These are phyloP conservation scores for Pleurotus djamor DNA, from an alignment of 768 basidiomycete species.

Conservation along the genomic window DNA sequence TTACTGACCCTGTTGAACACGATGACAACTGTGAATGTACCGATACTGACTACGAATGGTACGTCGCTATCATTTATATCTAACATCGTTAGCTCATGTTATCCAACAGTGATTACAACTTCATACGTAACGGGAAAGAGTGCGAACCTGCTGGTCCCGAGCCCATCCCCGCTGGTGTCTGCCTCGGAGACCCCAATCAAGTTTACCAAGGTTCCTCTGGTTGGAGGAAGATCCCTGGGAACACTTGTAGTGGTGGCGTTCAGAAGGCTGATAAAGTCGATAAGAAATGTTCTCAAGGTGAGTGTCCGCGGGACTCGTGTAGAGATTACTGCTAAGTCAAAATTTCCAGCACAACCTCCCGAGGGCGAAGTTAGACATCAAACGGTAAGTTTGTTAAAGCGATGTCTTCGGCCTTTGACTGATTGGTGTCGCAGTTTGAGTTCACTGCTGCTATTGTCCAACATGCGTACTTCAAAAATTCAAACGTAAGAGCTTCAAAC, in stretches of 20 bases:
- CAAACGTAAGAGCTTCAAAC: constrained; percentile 42
- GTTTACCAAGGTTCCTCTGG: constrained; percentile 89
- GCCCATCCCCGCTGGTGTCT: constrained; percentile 76
- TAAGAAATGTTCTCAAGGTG: constrained; percentile 83
- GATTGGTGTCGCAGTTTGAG: constrained; percentile 44
- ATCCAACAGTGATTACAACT: constrained; percentile 81
- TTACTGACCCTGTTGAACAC: constrained; percentile 78
- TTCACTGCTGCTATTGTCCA: constrained; percentile 69
- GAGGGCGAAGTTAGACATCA: constrained; percentile 81
- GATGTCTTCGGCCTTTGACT: not conserved
- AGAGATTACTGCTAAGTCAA: no score
- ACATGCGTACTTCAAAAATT: constrained; percentile 83
- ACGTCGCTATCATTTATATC: constrained; percentile 4
- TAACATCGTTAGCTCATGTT: not conserved
- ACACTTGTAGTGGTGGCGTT: constrained; percentile 73
- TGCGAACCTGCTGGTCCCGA: constrained; percentile 91
- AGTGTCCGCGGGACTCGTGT: constrained; percentile 21
- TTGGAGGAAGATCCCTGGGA: constrained; percentile 89
- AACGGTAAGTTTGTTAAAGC: constrained; percentile 43
- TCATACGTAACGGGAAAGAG: constrained; percentile 63
- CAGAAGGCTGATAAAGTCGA: constrained; percentile 66
- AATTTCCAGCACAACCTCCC: constrained; percentile 61
- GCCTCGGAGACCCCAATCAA: constrained; percentile 49
- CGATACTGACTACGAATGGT: constrained; percentile 96
- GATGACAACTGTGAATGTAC: constrained; percentile 83